phyloP scores from a whole-genome alignment of 148 eudicot species.

The Rhododendron simsii region DNA sequence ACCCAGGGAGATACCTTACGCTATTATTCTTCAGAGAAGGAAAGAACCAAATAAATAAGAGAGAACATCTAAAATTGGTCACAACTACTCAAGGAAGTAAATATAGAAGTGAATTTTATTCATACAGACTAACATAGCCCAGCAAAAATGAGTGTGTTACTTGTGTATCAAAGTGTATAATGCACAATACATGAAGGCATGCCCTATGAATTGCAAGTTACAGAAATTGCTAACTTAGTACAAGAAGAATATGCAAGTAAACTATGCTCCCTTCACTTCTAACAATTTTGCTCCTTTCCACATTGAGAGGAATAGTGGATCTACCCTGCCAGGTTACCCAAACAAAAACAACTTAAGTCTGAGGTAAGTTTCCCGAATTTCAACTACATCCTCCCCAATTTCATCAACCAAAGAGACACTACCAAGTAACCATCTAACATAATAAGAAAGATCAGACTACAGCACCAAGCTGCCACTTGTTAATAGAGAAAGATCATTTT shows the following conservation, averaged over 20 bases:
- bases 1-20: slow-evolving; percentile 80
- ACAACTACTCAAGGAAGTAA: neutral
- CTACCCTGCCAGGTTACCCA: neutral
- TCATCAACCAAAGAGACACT: neutral
- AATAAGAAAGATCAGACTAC: neutral
- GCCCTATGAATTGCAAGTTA: neutral
- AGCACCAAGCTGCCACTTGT: neutral
- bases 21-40: slow-evolving; percentile 49
- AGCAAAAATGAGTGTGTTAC: slow-evolving; percentile 18
- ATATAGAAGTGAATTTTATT: neutral
- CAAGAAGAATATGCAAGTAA: neutral
- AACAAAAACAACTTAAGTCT: neutral
- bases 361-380: neutral
- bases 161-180: neutral
- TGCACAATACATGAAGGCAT: neutral
- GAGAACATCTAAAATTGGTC: neutral
- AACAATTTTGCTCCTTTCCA: neutral
- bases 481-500: neutral
- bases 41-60: neutral
- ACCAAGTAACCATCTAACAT: neutral
- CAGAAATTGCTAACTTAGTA: neutral
- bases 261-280: neutral
- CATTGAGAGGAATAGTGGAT: neutral
- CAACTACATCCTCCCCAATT: neutral
- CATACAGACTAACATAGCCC: neutral